phyloP scores from a whole-genome alignment of 1,284 basidiomycete species.

The Ceratobasidium sp. region DNA sequence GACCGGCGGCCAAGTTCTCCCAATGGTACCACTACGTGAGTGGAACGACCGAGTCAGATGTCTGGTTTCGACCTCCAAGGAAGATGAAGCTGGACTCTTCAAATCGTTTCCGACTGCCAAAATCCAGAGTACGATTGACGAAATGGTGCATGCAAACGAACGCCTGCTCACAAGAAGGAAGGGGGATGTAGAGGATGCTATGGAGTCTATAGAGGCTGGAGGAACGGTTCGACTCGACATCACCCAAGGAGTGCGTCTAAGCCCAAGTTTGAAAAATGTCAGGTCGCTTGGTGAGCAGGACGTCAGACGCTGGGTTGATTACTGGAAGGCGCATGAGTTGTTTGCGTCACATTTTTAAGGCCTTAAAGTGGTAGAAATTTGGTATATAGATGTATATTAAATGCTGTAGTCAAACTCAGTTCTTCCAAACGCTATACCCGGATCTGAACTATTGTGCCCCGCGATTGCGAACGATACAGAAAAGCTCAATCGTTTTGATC shows the following conservation, averaged over 20 bases:
- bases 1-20: conserved; percentile 6
- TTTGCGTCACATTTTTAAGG: not conserved
- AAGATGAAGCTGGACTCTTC: conserved; percentile 53
- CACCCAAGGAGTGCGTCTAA: conserved; percentile 48
- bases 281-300: conserved; percentile 50
- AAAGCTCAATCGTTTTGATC: too few relatives aligned
- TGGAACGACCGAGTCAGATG: conserved; percentile 55
- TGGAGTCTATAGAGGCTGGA: conserved; percentile 48
- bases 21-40: conserved; percentile 53
- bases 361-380: not conserved
- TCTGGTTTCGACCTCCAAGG: conserved; percentile 50
- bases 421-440: too few relatives aligned
- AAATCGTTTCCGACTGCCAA: conserved; percentile 53
- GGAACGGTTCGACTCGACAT: conserved; percentile 50
- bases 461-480: too few relatives aligned
- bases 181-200: conserved; percentile 22
- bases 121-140: conserved; percentile 13
- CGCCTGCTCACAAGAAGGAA: not conserved
- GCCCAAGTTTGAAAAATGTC: conserved; percentile 49
- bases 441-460: too few relatives aligned
- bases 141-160: conserved; percentile 11
- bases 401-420: too few relatives aligned
- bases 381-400: not conserved
- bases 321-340: conserved; percentile 52
- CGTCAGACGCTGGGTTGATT: conserved; percentile 51